Evolutionary conservation across 179 eudicot species (phyloP).

Genomic region (Corrigiola litoralis): DNA sequence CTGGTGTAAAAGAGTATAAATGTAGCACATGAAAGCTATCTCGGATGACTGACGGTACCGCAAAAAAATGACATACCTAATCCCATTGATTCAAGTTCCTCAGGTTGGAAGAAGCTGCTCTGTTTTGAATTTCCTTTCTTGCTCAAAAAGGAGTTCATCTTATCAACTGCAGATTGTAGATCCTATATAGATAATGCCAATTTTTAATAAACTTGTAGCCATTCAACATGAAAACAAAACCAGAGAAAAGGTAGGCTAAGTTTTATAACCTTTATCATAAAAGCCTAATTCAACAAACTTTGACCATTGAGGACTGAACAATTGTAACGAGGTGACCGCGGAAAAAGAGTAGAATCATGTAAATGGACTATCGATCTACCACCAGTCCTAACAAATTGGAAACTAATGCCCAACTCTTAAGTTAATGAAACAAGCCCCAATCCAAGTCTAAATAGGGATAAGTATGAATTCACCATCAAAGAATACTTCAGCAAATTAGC

Average conservation of each 20-base stretch:
- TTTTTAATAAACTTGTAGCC: background rate
- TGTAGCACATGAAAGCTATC: background rate
- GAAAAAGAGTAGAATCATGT: no score
- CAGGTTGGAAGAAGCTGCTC: constrained; percentile 50
- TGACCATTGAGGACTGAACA: no score
- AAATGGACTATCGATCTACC: no score
- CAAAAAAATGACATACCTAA: constrained; percentile 46
- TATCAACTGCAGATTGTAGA: constrained; percentile 68
- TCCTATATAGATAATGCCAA: constrained; percentile 40
- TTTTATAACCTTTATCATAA: background rate
- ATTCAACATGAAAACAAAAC: constrained; percentile 2
- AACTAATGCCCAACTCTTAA: no score
- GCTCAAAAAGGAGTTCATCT: constrained; percentile 51
- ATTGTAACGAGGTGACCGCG: no score
- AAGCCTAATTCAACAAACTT: background rate
- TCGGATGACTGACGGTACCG: background rate
- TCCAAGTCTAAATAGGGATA: no score
- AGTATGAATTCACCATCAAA: no score
- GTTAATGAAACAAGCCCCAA: no score
- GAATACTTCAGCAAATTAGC: no score
- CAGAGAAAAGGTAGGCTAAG: background rate
- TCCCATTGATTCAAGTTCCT: constrained; percentile 64
- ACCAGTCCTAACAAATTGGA: no score
- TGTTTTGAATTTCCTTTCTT: constrained; percentile 28
- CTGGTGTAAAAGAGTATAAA: background rate